Base-by-base conservation (phyloP, 805 yeast genomes). In the Yamadazyma phyllophila region DNA sequence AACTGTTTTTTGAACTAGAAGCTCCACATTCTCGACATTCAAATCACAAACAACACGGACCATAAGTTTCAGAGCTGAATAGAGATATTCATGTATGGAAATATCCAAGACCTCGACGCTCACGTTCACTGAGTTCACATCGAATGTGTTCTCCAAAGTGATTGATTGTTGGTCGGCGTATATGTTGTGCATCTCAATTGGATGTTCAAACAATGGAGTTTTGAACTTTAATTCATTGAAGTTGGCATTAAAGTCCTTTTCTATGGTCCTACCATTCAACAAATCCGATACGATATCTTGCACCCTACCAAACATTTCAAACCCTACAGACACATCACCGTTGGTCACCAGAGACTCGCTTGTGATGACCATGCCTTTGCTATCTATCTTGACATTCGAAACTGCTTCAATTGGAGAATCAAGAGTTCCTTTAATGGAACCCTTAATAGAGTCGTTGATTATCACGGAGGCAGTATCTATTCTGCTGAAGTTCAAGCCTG, bases 1-100 rank as follows among this genome's bases (percentile, higher is more conserved):
- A 3, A 36, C n/a, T 16, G 9, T 15, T 8, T 24, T 24, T 1
- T 36, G 34, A 15, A 36, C n/a, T 9, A 17, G 11, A 10, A 36
- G 12, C 4, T 36, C 40, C 7, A 42, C 8, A 6, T 29, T 6
- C 14, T 27, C 39, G 7, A 35, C 16, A 9, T 17, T 26, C 17
- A 42, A n/a, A 17, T 26, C 17, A 36, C 45, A 42, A n/a, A 26
- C 13, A 5, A 30, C 45, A 20, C 20, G 34, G 12, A 35, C 8
- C 4, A 13, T 14, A 13, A 42, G 39, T 20, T 13, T n/a, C 5
- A 7, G 9, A 3, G 35, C 13, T 5, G 16, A 12, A n/a, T n/a
- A n/a, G n/a, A n/a, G n/a, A n/a, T n/a, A n/a, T 10, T 36, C 14
- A 2, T 11, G 26, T 10, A 33, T 31, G 5, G 24, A 8, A 13